Conservation (phyloP, 371 early-diverging fungal species). For the Rhizopus sp. region DNA sequence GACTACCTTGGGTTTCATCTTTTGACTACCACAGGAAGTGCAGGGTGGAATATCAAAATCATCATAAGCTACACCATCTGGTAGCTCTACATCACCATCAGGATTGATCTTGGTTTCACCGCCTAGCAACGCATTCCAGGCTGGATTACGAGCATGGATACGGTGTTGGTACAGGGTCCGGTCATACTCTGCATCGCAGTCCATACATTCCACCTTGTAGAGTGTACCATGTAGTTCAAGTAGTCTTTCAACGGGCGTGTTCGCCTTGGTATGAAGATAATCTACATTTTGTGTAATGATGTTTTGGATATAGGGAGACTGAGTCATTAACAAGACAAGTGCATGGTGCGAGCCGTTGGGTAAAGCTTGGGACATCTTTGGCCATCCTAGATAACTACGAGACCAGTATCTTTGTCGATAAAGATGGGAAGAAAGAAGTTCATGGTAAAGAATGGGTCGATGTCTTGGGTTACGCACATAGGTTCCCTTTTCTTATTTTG, state of each 20-base stretch:
- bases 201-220: slow-evolving; percentile 70
- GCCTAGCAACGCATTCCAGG: slow-evolving; percentile 46
- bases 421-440: slow-evolving; percentile 62
- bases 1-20: slow-evolving; percentile 77
- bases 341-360: slow-evolving; percentile 77
- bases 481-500: slow-evolving; percentile 1
- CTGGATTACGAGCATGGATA: slow-evolving; percentile 73
- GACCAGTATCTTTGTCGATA: slow-evolving; percentile 91
- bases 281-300: slow-evolving; percentile 95
- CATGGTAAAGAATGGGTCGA: slow-evolving; percentile 79
- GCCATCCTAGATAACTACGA: slow-evolving; percentile 86
- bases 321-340: slow-evolving; percentile 53
- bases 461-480: slow-evolving; percentile 81
- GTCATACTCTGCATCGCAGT: slow-evolving; percentile 54
- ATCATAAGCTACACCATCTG: slow-evolving; percentile 54
- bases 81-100: slow-evolving; percentile 88
- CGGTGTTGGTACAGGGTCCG: slow-evolving; percentile 68
- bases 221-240: slow-evolving; percentile 90
- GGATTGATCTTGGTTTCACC: slow-evolving; percentile 63
- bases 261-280: slow-evolving; percentile 70
- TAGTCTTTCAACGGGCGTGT: slow-evolving; percentile 40
- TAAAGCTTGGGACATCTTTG: slow-evolving; percentile 60
- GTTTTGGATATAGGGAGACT: slow-evolving; percentile 37
- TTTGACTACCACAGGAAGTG: slow-evolving; percentile 54
- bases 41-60: slow-evolving; percentile 79